Evolutionary conservation across 1,139 yeast species (phyloP).

Genomic region (Kodamaea arcana): DNA sequence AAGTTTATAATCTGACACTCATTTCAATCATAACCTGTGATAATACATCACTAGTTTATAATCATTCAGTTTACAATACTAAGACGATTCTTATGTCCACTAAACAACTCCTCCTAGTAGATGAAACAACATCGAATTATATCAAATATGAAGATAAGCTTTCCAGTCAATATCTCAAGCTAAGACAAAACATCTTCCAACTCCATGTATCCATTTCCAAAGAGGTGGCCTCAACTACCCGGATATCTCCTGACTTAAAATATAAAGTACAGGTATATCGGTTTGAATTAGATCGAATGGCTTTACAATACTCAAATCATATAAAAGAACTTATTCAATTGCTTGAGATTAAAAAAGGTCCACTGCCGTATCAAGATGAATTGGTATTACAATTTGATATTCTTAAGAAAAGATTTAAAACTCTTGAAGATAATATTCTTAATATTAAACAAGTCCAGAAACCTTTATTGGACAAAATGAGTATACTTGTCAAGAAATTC

Average conservation of each 20-base stretch:
- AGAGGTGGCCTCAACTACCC: constrained; percentile 3
- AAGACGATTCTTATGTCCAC: constrained; percentile 24
- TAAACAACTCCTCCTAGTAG: constrained; percentile 32
- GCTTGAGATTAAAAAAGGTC: constrained; percentile 16
- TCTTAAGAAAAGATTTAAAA: constrained; percentile 16
- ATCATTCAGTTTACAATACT: too few species aligned
- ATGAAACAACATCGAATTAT: constrained; percentile 27
- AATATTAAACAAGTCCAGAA: constrained; percentile 29
- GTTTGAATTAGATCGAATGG: constrained; percentile 26
- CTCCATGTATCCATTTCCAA: constrained; percentile 14
- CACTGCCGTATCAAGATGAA: constrained; percentile 19
- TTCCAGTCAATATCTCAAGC: constrained; percentile 28
- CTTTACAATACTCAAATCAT: constrained; percentile 25
- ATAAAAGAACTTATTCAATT: constrained; percentile 20
- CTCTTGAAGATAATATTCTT: constrained; percentile 20
- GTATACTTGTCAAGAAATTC: constrained; percentile 22
- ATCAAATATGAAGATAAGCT: constrained; percentile 34
- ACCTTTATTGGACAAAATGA: constrained; percentile 37
- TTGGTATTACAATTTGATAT: constrained; percentile 19
- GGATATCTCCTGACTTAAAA: constrained; percentile 9
- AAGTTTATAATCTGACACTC: too few species aligned
- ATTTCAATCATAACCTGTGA: too few species aligned
- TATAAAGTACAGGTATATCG: constrained; percentile 18
- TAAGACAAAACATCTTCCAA: constrained; percentile 32
- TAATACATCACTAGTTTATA: too few species aligned